These are phyloP conservation scores for Spathaspora gorwiae DNA, from an alignment of 805 yeast species.

Conservation along the genomic window DNA sequence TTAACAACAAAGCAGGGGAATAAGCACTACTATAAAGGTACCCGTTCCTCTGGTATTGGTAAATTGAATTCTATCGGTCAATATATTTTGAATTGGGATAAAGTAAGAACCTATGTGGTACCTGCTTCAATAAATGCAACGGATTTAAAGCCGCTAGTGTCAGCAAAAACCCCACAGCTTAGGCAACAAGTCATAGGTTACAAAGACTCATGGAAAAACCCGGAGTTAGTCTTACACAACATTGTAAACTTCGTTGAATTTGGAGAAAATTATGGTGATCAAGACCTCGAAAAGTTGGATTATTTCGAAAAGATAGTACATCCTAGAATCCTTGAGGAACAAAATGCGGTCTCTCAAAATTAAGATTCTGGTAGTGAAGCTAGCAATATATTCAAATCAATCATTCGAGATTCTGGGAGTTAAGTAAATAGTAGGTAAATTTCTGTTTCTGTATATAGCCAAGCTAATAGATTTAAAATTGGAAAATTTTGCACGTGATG, in stretches of 20 bases:
- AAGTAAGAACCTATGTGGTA: conserved; percentile 85
- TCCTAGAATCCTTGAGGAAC: conserved; percentile 16
- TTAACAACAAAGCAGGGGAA: conserved; percentile 92
- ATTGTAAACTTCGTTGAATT: conserved; percentile 70
- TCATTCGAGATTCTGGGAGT: too few relatives aligned
- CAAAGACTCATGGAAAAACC: conserved; percentile 65
- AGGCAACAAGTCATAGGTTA: conserved; percentile 68
- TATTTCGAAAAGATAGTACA: conserved; percentile 35
- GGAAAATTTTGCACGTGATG: too few relatives aligned
- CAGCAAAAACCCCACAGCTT: conserved; percentile 67
- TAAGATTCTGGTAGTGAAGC: not conserved
- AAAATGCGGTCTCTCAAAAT: conserved; percentile 3
- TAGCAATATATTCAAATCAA: not conserved
- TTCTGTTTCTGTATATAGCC: too few relatives aligned
- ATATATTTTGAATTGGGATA: conserved; percentile 74
- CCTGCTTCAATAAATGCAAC: conserved; percentile 47
- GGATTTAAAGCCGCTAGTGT: conserved; percentile 69
- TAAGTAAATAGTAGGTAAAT: too few relatives aligned
- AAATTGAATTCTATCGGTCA: conserved; percentile 66
- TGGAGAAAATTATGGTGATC: conserved; percentile 48
- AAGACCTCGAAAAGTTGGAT: conserved; percentile 30
- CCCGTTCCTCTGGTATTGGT: conserved; percentile 93
- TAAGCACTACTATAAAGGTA: conserved; percentile 92
- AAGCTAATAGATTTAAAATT: too few relatives aligned
- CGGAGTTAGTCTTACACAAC: conserved; percentile 66